These are phyloP conservation scores for Talaromyces trachyspermus DNA, from an alignment of 495 filamentous ascomycete genomes.

Conservation along the genomic window DNA sequence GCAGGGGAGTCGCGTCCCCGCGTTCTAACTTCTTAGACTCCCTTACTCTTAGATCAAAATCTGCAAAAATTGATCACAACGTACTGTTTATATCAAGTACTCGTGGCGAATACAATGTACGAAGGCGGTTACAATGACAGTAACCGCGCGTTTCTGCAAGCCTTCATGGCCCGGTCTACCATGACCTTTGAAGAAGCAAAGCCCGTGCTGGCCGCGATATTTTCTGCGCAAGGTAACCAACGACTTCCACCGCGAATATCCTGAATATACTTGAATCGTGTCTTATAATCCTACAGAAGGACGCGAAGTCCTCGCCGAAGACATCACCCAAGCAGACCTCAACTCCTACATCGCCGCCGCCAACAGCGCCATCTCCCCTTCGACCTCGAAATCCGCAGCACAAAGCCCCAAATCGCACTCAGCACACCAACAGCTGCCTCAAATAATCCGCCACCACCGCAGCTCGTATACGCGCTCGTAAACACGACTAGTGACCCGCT, in stretches of 20 bases:
- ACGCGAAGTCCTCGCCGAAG: conserved; percentile 36
- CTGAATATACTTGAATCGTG: not conserved
- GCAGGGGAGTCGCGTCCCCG: too few species aligned
- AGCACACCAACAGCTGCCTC: not conserved
- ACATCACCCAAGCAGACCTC: conserved; percentile 64
- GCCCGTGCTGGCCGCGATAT: conserved; percentile 68
- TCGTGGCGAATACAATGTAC: conserved; percentile 12
- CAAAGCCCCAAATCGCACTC: conserved; percentile 50
- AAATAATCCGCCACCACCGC: conserved; percentile 2
- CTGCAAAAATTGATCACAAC: too few species aligned
- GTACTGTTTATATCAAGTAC: not conserved
- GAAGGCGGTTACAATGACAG: conserved; percentile 48
- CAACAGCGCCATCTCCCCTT: conserved; percentile 67
- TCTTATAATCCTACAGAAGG: conserved; percentile 28
- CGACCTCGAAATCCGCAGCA: conserved; percentile 79
- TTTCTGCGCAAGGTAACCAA: conserved; percentile 47
- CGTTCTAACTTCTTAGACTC: too few species aligned
- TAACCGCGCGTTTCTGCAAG: conserved; percentile 91
- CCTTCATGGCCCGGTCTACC: conserved; percentile 68
- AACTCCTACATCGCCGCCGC: conserved; percentile 58
- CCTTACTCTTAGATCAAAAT: conserved; percentile 1
- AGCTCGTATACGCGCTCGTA: conserved; percentile 64
- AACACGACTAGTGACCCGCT: conserved; percentile 78
- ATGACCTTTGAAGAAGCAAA: conserved; percentile 69
- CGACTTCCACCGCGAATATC: not conserved